Base-by-base conservation (phyloP, 2,329 filamentous ascomycete genomes). In the Ophiostoma quercus region DNA sequence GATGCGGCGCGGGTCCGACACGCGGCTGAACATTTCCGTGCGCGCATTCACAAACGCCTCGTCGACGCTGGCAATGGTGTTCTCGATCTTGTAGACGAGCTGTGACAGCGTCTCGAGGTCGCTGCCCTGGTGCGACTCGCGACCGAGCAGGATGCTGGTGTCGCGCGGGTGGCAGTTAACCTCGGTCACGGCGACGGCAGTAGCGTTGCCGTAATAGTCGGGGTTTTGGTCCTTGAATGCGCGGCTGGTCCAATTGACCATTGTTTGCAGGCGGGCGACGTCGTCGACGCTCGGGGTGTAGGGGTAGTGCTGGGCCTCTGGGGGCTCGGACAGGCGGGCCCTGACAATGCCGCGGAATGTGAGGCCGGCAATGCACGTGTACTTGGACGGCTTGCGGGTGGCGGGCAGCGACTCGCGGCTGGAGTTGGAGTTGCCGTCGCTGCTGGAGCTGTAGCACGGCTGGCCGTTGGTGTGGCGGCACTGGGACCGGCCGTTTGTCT, bases 141-240 rank as follows among this genome's bases (percentile, higher is more conserved):
- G 19, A 34, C 62, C 62, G 19, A 65, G 62, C 6, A 65, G 9
- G 8, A 65, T 65, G 34, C 62, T 65, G 6, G 62, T 39, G 62
- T 65, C 34, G 2, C 14, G 19, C 62, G 62, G 62, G 34, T 65
- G 62, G 62, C 62, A 65, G 19, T 39, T 65, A n/a, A 77, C 71
- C 8, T 71, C 76, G 5, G 78, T 80, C 16, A 78, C 76, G 0
- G 78, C 78, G 6, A 81, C 79, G n/a, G 79, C 75, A 0, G 80
- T 80, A 0, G 80, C 79, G 69, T 82, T 82, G 67, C 81, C 80
- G 71, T 79, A 80, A 73, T 82, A 82, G 62, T 77, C 75, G 8
- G 76, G 74, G 19, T 76, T 74, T 11, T 72, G 71, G 11, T 75
- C 70, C 16, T 8, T 68, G 69, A 80, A 80, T 0, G 79, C 79